Percentiles rank a stretch among this genome's conserved stretches.
phyloP scores from a whole-genome alignment of 805 yeast genomes.

The Metschnikowia reukaufii region DNA sequence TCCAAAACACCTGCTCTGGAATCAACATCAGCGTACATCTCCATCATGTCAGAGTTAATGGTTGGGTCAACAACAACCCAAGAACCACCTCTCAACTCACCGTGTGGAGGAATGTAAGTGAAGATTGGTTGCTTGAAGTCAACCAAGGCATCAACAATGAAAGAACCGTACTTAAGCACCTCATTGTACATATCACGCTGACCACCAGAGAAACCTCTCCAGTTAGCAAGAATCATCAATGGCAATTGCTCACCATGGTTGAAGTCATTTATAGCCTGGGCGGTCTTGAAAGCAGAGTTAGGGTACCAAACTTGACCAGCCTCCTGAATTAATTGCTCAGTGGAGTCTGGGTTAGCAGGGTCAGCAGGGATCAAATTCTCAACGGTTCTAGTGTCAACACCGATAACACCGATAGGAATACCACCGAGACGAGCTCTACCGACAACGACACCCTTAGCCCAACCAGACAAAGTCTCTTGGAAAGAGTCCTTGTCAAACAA shows the following conservation, averaged over 20 bases:
- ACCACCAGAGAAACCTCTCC: conserved; percentile 99
- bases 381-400: conserved; percentile 87
- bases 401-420: conserved; percentile 97
- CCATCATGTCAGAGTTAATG: conserved; percentile 96
- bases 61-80: conserved; percentile 99
- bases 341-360: conserved; percentile 96
- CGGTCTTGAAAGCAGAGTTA: conserved; percentile 97
- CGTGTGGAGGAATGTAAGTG: conserved; percentile 96
- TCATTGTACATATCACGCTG: conserved; percentile 99
- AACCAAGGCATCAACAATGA: conserved; percentile 94
- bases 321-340: conserved; percentile 83
- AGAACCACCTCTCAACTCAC: conserved; percentile 99
- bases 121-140: conserved; percentile 96
- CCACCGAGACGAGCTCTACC: conserved; percentile 99
- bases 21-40: conserved; percentile 96
- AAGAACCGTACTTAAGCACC: conserved; percentile 94
- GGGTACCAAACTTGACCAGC: conserved; percentile 99
- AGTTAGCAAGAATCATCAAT: conserved; percentile 94
- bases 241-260: conserved; percentile 98
- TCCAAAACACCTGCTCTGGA: conserved; percentile 97
- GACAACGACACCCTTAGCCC: conserved; percentile 98
- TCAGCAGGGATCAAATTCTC: conserved; percentile 95
- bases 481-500: conserved; percentile 89
- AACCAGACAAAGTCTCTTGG: conserved; percentile 94
- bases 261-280: conserved; percentile 97